Evolutionary conservation across 495 filamentous ascomycete species (phyloP).

Genomic region (Neurospora pannonica): DNA sequence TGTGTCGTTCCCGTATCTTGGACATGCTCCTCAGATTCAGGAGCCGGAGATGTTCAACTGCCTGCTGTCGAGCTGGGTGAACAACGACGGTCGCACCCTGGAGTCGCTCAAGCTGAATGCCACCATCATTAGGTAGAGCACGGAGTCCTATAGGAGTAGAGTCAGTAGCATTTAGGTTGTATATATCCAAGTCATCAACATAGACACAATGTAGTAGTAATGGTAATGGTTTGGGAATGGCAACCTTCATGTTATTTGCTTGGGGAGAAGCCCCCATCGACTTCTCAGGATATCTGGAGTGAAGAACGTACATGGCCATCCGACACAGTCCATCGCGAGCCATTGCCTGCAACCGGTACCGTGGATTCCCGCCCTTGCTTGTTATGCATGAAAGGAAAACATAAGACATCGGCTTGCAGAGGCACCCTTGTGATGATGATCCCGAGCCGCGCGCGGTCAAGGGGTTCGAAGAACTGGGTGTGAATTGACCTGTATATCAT

Average conservation of each 20-base stretch:
- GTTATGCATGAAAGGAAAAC: background rate
- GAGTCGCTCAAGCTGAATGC: background rate
- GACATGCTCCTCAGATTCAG: slow-evolving; percentile 39
- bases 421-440: background rate
- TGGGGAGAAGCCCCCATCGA: background rate
- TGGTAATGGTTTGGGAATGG: background rate
- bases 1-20: slow-evolving; percentile 29
- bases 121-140: background rate
- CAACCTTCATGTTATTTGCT: background rate
- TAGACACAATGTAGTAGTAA: background rate
- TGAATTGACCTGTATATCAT: slow-evolving; percentile 32
- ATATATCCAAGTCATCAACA: background rate
- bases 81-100: background rate
- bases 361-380: background rate
- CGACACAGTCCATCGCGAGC: background rate
- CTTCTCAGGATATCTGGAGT: background rate
- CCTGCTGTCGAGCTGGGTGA: slow-evolving; percentile 28
- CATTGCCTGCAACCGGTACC: background rate
- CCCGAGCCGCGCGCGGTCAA: background rate
- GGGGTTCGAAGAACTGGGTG: slow-evolving; percentile 26
- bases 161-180: background rate
- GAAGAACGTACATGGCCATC: background rate
- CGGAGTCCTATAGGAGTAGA: background rate
- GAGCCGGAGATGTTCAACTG: slow-evolving; percentile 26
- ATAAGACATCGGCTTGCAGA: background rate